Percentiles rank a stretch among this genome's conserved stretches.
Conservation (phyloP, 192 early-diverging fungal species). For the Coemansia sp. region DNA sequence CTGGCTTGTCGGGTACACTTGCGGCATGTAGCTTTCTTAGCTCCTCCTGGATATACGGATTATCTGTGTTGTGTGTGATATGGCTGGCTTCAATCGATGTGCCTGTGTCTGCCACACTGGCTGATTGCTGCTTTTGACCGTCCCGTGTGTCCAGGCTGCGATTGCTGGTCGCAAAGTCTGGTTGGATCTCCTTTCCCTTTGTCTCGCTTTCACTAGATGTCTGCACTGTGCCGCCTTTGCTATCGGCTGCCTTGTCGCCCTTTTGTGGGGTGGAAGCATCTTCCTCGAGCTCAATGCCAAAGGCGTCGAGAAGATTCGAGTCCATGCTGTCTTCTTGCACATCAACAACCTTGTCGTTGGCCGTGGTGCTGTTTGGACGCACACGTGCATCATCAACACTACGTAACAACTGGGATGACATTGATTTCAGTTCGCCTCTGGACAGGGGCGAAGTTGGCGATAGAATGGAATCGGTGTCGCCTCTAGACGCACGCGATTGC, state of each 20-base stretch:
- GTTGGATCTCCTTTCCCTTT: not conserved
- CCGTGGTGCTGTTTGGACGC: not conserved
- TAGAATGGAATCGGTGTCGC: not conserved
- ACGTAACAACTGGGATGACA: not conserved
- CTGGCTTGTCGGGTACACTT: constrained; percentile 21
- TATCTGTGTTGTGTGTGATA: constrained; percentile 33
- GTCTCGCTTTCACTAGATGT: not conserved
- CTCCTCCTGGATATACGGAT: constrained; percentile 42
- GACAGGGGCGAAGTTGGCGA: not conserved
- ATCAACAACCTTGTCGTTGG: not conserved
- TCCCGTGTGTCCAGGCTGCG: not conserved
- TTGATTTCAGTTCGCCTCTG: not conserved
- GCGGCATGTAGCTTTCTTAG: constrained; percentile 33
- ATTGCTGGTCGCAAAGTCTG: not conserved
- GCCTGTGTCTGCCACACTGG: not conserved
- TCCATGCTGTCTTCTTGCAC: constrained; percentile 29
- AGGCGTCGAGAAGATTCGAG: constrained; percentile 50
- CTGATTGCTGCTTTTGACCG: not conserved
- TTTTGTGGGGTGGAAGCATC: not conserved
- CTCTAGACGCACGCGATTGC: constrained; percentile 3
- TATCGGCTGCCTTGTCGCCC: too few relatives aligned
- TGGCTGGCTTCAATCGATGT: too few relatives aligned
- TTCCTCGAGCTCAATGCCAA: constrained; percentile 55
- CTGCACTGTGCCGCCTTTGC: not conserved
- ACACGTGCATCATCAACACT: constrained; percentile 11